phyloP scores from a whole-genome alignment of 1,139 yeast species.

The Pichia sorboxylosa region DNA sequence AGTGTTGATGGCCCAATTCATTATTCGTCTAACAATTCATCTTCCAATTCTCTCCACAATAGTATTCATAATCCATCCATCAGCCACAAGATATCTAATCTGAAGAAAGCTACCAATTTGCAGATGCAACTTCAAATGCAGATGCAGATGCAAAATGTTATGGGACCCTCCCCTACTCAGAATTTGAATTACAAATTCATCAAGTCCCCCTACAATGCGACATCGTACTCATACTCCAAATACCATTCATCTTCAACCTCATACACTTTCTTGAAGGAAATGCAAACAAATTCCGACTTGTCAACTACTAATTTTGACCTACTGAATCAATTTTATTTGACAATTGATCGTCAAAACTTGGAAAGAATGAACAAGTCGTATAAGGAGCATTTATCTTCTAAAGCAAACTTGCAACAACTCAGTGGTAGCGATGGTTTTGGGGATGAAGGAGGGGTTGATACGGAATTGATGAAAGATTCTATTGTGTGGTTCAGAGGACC shows the following conservation, averaged over 20 bases:
- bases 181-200: slow-evolving; percentile 5
- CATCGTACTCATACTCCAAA: slow-evolving; percentile 21
- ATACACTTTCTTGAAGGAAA: slow-evolving; percentile 18
- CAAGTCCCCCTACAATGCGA: slow-evolving; percentile 20
- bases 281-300: slow-evolving; percentile 10
- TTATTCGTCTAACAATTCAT: not conserved
- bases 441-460: not conserved
- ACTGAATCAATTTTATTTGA: slow-evolving; percentile 15
- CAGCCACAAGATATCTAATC: not conserved
- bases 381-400: slow-evolving; percentile 8
- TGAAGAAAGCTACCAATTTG: not conserved
- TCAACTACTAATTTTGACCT: slow-evolving; percentile 5
- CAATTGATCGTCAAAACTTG: slow-evolving; percentile 16
- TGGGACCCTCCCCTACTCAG: not conserved
- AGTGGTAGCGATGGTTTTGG: not conserved
- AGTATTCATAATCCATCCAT: not conserved
- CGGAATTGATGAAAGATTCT: slow-evolving; percentile 11
- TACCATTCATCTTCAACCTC: slow-evolving; percentile 21
- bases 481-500: slow-evolving; percentile 76
- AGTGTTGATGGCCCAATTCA: not conserved
- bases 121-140: not conserved
- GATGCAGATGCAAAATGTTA: not conserved
- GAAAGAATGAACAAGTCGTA: slow-evolving; percentile 14
- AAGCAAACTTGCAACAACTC: not conserved
- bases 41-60: not conserved